Conservation (phyloP, 2,329 filamentous ascomycete genomes). For the Aspergillus brasiliensis region DNA sequence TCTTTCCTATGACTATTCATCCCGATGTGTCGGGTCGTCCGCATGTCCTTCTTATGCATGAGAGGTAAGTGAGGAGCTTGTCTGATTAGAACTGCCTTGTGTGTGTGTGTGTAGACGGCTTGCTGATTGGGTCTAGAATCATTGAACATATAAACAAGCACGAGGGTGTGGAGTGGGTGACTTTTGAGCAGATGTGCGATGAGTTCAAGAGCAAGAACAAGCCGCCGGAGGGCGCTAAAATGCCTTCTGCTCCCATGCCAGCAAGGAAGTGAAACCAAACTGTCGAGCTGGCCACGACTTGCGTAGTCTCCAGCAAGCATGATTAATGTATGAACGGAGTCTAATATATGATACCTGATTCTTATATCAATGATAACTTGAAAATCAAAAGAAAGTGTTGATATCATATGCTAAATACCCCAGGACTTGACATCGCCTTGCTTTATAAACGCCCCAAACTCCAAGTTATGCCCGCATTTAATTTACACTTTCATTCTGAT, state of each 20-base stretch:
- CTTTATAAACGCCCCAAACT: conserved; percentile 22
- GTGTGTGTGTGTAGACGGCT: conserved; percentile 1
- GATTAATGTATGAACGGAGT: not conserved
- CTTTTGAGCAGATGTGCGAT: conserved; percentile 70
- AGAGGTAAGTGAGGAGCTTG: conserved; percentile 54
- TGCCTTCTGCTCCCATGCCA: conserved; percentile 25
- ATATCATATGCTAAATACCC: conserved; percentile 1
- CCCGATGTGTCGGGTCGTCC: conserved; percentile 72
- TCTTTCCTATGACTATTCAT: conserved; percentile 77
- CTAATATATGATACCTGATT: not conserved
- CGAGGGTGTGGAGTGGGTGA: conserved; percentile 52
- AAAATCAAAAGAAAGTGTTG: not conserved
- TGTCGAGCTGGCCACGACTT: not conserved
- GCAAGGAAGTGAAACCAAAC: conserved; percentile 4
- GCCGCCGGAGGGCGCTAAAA: conserved; percentile 27
- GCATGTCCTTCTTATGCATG: conserved; percentile 73
- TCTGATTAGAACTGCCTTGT: not conserved
- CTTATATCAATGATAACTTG: not conserved
- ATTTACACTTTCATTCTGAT: not conserved
- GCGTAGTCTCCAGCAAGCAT: not conserved
- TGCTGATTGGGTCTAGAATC: conserved; percentile 38
- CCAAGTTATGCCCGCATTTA: conserved; percentile 25
- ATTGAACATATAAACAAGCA: conserved; percentile 70
- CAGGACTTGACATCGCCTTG: not conserved
- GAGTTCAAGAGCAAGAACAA: conserved; percentile 62